A percentile compares a stretch with the other conserved stretches of the same genome.
phyloP scores from a whole-genome alignment of 2,329 filamentous ascomycete species.

The Botrytis porri region DNA sequence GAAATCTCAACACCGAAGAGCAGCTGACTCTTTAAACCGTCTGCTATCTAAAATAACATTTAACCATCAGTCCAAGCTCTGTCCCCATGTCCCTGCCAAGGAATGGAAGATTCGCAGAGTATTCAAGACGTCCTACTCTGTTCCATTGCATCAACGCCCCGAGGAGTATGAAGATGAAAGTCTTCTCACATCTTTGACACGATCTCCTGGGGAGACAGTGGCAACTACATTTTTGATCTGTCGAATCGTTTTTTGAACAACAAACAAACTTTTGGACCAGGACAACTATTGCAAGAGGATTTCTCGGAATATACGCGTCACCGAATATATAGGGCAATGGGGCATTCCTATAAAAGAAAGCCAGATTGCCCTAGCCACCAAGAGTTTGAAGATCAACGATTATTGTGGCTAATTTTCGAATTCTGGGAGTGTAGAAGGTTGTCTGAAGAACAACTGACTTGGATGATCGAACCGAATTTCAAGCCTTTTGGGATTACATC shows the following conservation, averaged over 20 bases:
- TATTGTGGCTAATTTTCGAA: rapidly evolving
- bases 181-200: background rate
- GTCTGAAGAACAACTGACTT: background rate
- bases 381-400: background rate
- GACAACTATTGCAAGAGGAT: background rate
- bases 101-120: background rate
- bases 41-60: background rate
- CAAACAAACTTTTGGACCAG: background rate
- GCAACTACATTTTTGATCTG: background rate
- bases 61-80: background rate
- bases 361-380: background rate
- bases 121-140: background rate
- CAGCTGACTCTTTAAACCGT: rapidly evolving
- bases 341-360: background rate
- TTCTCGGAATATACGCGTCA: background rate
- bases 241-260: background rate
- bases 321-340: background rate
- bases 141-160: rapidly evolving
- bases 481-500: background rate
- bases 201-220: background rate
- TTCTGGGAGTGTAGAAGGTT: background rate
- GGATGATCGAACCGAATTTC: background rate
- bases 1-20: background rate
- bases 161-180: background rate
- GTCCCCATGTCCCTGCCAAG: background rate